Percentiles rank a stretch among this genome's conserved stretches.
phyloP scores from a whole-genome alignment of 176 grass and related monocot species.

The Elaeis guineensis region DNA sequence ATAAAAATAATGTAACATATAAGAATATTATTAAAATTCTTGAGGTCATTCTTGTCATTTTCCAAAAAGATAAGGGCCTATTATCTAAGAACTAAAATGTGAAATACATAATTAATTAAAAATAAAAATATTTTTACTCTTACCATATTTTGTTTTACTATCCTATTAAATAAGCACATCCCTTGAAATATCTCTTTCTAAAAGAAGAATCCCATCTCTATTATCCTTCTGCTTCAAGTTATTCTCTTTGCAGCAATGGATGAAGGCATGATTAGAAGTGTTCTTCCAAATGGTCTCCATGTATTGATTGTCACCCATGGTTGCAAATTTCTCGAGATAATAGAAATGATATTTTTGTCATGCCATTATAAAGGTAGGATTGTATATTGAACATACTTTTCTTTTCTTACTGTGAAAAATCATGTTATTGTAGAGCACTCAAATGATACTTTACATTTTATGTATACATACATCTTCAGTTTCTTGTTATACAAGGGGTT shows the following conservation, averaged over 20 bases:
- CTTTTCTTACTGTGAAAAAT: no score
- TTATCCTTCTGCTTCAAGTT: neutral
- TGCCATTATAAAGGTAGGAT: conserved; percentile 1
- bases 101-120: no score
- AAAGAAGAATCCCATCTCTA: neutral
- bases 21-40: no score
- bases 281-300: neutral
- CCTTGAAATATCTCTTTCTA: neutral
- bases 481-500: neutral
- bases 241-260: neutral
- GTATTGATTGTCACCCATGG: neutral
- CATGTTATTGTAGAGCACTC: no score
- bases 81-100: no score
- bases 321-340: neutral
- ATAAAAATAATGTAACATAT: no score
- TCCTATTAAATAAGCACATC: neutral
- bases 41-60: no score
- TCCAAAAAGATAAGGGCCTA: no score
- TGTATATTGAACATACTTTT: neutral
- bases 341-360: neutral
- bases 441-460: neutral
- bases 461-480: neutral
- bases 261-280: neutral
- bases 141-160: neutral
- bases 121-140: no score